phyloP scores from a whole-genome alignment of 345 rosid genomes.

The Melaleuca quinquenervia region DNA sequence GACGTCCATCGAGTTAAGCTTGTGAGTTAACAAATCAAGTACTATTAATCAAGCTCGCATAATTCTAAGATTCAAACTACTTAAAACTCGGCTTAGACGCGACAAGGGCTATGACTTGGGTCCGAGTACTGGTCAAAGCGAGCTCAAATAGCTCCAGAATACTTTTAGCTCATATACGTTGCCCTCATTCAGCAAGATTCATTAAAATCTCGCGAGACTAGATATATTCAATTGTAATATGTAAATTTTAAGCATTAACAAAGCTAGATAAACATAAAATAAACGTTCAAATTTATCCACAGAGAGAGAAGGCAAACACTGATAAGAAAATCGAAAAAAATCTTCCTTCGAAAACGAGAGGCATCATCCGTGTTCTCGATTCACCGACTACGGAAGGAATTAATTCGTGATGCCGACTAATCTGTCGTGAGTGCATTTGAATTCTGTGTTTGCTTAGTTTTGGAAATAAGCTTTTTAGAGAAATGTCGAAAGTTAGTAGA shows the following conservation, averaged over 20 bases:
- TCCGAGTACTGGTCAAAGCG: neutral
- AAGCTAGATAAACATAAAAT: neutral
- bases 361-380: neutral
- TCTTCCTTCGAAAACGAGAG: neutral
- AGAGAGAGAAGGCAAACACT: neutral
- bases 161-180: neutral
- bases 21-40: too few relatives aligned
- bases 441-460: too few relatives aligned
- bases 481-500: too few relatives aligned
- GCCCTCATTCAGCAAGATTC: neutral
- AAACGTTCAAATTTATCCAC: neutral
- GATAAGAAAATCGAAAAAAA: neutral
- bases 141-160: neutral
- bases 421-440: too few relatives aligned
- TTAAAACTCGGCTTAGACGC: neutral
- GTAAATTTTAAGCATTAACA: neutral
- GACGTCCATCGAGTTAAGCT: too few relatives aligned
- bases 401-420: neutral
- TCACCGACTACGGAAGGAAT: accelerated
- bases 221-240: too few relatives aligned
- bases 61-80: neutral
- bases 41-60: too few relatives aligned
- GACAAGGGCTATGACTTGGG: neutral
- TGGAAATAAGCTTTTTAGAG: too few relatives aligned
- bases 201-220: too few relatives aligned